Conservation (phyloP, 2,329 filamentous ascomycete species). For the Tolypocladium endophyticum region DNA sequence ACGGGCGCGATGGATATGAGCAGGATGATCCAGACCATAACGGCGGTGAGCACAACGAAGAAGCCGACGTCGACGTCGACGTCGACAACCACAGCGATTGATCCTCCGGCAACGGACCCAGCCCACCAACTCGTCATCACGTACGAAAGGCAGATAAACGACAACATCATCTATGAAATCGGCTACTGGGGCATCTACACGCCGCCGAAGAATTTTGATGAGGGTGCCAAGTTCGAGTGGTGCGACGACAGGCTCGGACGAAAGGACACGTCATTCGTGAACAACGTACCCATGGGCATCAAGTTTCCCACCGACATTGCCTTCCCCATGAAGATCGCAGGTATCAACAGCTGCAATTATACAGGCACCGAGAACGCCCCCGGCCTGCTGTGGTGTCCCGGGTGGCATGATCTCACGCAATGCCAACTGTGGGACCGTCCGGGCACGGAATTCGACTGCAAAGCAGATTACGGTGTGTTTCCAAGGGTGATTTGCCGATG, state of each 20-base stretch:
- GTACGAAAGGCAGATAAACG: not conserved
- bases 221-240: not conserved
- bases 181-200: not conserved
- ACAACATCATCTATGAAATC: fast-evolving
- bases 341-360: not conserved
- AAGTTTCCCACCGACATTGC: not conserved
- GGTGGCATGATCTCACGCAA: not conserved
- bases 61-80: not conserved
- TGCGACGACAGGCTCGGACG: not conserved
- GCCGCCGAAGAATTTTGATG: not conserved
- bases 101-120: not conserved
- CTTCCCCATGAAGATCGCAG: not conserved
- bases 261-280: fast-evolving
- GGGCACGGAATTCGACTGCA: not conserved
- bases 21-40: too few relatives aligned
- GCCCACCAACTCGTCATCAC: not conserved
- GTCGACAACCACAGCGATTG: not conserved
- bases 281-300: not conserved
- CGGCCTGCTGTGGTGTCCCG: not conserved
- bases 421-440: not conserved
- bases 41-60: not conserved
- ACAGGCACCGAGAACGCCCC: not conserved
- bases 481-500: not conserved
- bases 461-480: not conserved
- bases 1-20: too few relatives aligned